Percentiles rank a stretch among this genome's conserved stretches.
Evolutionary conservation across 257 asterid species (phyloP).

Genomic region (Solanum appendiculatum): DNA sequence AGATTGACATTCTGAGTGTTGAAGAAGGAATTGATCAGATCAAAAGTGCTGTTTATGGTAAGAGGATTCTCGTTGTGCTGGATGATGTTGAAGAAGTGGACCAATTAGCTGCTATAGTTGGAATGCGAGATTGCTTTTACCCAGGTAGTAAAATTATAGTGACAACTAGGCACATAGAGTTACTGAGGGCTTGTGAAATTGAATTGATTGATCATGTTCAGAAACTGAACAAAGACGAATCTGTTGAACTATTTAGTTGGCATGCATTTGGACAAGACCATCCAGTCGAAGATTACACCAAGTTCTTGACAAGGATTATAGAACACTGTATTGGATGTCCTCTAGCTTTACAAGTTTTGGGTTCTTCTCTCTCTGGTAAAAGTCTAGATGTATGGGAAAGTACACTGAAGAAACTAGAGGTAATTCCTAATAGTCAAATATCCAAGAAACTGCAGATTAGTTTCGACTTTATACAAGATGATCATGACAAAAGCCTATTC

Average conservation of each 20-base stretch:
- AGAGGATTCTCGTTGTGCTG: slow-evolving; percentile 1
- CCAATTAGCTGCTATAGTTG: neutral
- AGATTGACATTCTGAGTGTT: neutral
- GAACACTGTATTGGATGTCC: neutral
- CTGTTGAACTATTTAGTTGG: slow-evolving; percentile 4
- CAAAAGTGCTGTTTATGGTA: neutral
- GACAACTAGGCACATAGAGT: neutral
- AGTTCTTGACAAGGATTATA: neutral
- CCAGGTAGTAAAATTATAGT: slow-evolving; percentile 4
- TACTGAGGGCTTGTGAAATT: neutral
- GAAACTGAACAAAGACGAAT: neutral
- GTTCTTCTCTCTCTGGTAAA: neutral
- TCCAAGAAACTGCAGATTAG: neutral
- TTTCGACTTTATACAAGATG: neutral
- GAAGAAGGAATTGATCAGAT: slow-evolving; percentile 1
- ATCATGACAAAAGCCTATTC: neutral
- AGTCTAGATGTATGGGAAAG: slow-evolving; percentile 2
- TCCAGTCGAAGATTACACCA: neutral
- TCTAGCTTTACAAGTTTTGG: slow-evolving; percentile 8
- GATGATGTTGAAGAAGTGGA: slow-evolving; percentile 8
- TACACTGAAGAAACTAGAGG: neutral
- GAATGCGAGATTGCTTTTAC: neutral
- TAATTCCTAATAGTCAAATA: neutral
- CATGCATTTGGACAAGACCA: slow-evolving; percentile 6
- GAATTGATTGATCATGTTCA: neutral